Evolutionary conservation across 2,329 filamentous ascomycete species (phyloP), one percentile per base, ranked within the genome.

Genomic region (Piedraia hortae): DNA sequence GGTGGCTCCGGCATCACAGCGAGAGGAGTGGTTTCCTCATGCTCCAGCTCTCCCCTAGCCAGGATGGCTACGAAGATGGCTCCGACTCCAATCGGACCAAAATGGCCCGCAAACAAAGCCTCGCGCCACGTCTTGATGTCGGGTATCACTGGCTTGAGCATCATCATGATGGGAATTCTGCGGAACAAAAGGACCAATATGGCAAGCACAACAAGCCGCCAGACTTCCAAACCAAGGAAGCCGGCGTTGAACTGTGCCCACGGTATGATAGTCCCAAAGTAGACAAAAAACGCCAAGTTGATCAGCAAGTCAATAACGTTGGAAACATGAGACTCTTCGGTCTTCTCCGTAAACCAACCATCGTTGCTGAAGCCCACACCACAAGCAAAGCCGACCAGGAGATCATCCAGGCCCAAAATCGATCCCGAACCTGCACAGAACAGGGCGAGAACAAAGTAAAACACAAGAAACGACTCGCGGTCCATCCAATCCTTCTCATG

Each of bases 321-420:
- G 44, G 82, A 93, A 6, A 97, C 85, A 43, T 93, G 85, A 0
- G 85, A 82, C 46, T 97, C 85, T 42, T 97, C 85, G 0, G 85
- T 97, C 55, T 91, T 91, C 40, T 91, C 74, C 9, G 74, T 73
- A 38, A 97, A 97, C 85, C 85, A 97, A 32, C 85, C 85, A 41
- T 97, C 85, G 45, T 97, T 97, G 35, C 80, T 91, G 53, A 97
- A 97, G 24, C 85, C 85, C n/a, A 97, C 85, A 26, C 85, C 85
- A 24, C 74, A 77, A 8, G 82, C 69, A 38, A 97, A 97, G 17
- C 85, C 85, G 17, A 97, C 75, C 3, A 97, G 61, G 22, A 97
- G 51, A 45, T 97, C 85, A 43, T 97, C 85, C 37, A 91, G 58
- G 21, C 85, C 85, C 19, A 97, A 53, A 26, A 91, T 61, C 45